Evolutionary conservation across 2,329 filamentous ascomycete genomes (phyloP).

Genomic region (Fusarium multiceps): DNA sequence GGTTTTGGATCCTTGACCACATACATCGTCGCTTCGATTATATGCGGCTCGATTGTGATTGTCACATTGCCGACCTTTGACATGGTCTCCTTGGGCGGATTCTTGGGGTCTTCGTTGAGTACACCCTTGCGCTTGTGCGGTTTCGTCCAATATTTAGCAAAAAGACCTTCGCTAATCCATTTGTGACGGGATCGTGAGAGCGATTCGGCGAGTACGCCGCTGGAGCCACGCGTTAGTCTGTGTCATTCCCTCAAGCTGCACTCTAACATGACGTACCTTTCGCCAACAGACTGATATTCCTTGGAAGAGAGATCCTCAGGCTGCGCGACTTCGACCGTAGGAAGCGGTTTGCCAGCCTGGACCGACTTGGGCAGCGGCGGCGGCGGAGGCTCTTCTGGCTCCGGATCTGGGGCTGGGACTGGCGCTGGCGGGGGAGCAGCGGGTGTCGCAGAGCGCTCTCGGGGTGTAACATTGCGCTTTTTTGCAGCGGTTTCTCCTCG

Average conservation of each 20-base stretch:
- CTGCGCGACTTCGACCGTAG: slow-evolving; percentile 76
- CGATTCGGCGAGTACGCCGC: slow-evolving; percentile 80
- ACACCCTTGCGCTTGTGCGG: slow-evolving; percentile 75
- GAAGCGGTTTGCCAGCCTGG: slow-evolving; percentile 73
- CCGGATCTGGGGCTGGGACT: slow-evolving; percentile 38
- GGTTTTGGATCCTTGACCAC: slow-evolving; percentile 73
- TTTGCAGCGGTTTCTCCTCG: slow-evolving; percentile 70
- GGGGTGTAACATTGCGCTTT: slow-evolving; percentile 68
- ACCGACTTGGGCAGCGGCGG: slow-evolving; percentile 70
- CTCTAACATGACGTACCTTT: slow-evolving; percentile 64
- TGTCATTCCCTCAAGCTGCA: background rate
- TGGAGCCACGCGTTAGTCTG: slow-evolving; percentile 52
- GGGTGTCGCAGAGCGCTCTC: slow-evolving; percentile 63
- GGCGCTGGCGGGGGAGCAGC: slow-evolving; percentile 52
- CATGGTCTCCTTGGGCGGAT: slow-evolving; percentile 78
- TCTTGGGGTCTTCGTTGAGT: slow-evolving; percentile 71
- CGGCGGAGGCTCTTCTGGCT: slow-evolving; percentile 49
- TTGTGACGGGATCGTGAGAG: slow-evolving; percentile 77
- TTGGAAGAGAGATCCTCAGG: slow-evolving; percentile 68
- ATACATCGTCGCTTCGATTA: slow-evolving; percentile 80
- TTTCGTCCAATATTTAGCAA: slow-evolving; percentile 83
- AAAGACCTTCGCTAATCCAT: slow-evolving; percentile 78
- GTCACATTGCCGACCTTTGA: slow-evolving; percentile 77
- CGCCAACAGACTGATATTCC: slow-evolving; percentile 79
- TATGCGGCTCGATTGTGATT: slow-evolving; percentile 82